A percentile compares a stretch with the other conserved stretches of the same genome.
Conservation (phyloP, 345 rosid genomes). For the Lenwebbia sp. region DNA sequence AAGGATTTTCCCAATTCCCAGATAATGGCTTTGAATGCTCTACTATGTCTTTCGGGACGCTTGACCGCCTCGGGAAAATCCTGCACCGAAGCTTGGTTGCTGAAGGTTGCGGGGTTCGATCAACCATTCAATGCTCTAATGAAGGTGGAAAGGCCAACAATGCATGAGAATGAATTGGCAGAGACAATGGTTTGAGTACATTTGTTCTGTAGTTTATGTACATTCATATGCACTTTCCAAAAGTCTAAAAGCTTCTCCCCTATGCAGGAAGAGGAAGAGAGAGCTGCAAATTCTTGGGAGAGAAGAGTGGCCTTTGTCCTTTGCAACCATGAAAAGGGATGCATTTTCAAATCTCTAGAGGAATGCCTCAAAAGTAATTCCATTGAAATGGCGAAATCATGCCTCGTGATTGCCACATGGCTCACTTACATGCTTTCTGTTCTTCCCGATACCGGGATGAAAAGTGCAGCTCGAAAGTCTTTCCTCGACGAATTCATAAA, state of each 20-base stretch:
- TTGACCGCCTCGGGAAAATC: constrained; percentile 30
- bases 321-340: constrained; percentile 59
- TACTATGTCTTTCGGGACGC: constrained; percentile 40
- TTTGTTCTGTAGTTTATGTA: not conserved
- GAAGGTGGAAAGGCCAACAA: constrained; percentile 19
- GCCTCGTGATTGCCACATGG: constrained; percentile 55
- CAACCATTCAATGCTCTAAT: constrained; percentile 35
- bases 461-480: constrained; percentile 23
- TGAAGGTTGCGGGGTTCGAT: constrained; percentile 48
- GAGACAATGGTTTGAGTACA: constrained; percentile 23
- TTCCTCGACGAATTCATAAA: constrained; percentile 48
- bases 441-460: constrained; percentile 51
- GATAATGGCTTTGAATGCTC: constrained; percentile 38
- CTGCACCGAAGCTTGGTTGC: constrained; percentile 47
- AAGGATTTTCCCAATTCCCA: constrained; percentile 48
- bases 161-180: constrained; percentile 14
- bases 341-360: constrained; percentile 50
- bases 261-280: constrained; percentile 46
- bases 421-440: constrained; percentile 41
- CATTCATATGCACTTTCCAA: not conserved
- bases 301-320: constrained; percentile 42
- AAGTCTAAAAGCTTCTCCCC: not conserved
- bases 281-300: constrained; percentile 45
- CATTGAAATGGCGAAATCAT: constrained; percentile 36
- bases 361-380: constrained; percentile 57